These are phyloP conservation scores for Agrocybe pediades DNA, from an alignment of 768 basidiomycete genomes.

Conservation along the genomic window DNA sequence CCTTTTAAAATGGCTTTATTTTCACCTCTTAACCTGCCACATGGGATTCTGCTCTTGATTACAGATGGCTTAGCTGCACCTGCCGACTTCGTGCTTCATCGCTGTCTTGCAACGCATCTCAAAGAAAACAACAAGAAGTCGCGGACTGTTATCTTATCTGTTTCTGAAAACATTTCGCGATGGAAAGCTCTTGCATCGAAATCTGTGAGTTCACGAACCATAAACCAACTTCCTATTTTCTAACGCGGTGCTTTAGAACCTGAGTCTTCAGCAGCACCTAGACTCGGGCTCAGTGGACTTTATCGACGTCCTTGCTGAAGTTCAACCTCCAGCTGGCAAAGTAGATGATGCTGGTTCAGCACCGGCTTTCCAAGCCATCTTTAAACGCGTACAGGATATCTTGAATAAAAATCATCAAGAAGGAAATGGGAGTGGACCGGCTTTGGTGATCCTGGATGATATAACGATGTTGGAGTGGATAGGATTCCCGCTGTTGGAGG, in stretches of 20 bases:
- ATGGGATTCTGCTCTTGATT: conserved; percentile 57
- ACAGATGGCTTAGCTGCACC: conserved; percentile 74
- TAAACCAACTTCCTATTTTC: not conserved
- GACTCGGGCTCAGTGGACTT: conserved; percentile 47
- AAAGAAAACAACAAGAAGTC: conserved; percentile 38
- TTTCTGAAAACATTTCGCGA: conserved; percentile 54
- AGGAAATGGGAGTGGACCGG: conserved; percentile 5
- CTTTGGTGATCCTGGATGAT: conserved; percentile 71
- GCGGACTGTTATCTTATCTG: conserved; percentile 54
- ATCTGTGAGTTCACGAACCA: conserved; percentile 46
- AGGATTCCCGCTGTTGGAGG: conserved; percentile 52
- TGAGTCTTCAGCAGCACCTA: conserved; percentile 38
- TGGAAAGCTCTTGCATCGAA: conserved; percentile 69
- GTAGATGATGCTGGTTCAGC: conserved; percentile 3
- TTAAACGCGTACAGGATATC: conserved; percentile 34
- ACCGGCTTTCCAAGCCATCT: conserved; percentile 32
- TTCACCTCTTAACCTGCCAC: conserved; percentile 54
- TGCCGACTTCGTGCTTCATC: conserved; percentile 73
- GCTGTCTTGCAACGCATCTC: conserved; percentile 49
- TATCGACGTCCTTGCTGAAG: conserved; percentile 49
- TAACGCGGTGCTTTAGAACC: conserved; percentile 28
- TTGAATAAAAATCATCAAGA: conserved; percentile 15
- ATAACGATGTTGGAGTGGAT: conserved; percentile 72
- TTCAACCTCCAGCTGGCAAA: conserved; percentile 24
- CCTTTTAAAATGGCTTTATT: conserved; percentile 31